These are phyloP conservation scores for Lichtheimia hyalospora DNA, from an alignment of 371 early-diverging fungal genomes.

Conservation along the genomic window DNA sequence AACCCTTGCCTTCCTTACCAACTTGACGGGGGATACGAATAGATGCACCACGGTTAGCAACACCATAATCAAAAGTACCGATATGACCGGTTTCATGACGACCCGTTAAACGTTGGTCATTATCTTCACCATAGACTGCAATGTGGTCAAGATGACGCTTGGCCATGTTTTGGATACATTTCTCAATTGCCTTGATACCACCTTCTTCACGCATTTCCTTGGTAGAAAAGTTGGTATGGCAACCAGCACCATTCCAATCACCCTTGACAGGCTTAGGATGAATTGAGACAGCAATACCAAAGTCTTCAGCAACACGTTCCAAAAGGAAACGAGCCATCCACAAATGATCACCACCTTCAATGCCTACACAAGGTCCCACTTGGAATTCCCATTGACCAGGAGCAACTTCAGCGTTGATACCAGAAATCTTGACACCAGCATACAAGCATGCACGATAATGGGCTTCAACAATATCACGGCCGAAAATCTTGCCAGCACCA, in stretches of 20 bases:
- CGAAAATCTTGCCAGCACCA: slow-evolving; percentile 50
- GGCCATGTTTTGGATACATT: slow-evolving; percentile 48
- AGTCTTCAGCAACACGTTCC: slow-evolving; percentile 56
- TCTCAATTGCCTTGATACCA: slow-evolving; percentile 50
- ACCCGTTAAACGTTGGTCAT: slow-evolving; percentile 54
- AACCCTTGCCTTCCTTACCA: slow-evolving; percentile 50
- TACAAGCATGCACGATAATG: slow-evolving; percentile 61
- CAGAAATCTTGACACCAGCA: slow-evolving; percentile 50
- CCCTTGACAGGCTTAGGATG: slow-evolving; percentile 57
- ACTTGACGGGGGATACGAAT: slow-evolving; percentile 57
- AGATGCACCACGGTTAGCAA: slow-evolving; percentile 55
- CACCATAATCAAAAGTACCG: slow-evolving; percentile 46
- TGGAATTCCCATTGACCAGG: slow-evolving; percentile 57
- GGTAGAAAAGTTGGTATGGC: slow-evolving; percentile 54
- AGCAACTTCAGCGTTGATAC: slow-evolving; percentile 39
- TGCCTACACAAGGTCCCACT: slow-evolving; percentile 56
- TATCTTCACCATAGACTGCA: slow-evolving; percentile 57
- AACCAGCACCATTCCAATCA: slow-evolving; percentile 58
- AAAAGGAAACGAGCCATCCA: slow-evolving; percentile 52
- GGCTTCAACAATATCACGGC: slow-evolving; percentile 60
- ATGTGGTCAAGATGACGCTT: slow-evolving; percentile 47
- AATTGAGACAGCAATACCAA: slow-evolving; percentile 48
- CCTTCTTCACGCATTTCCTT: slow-evolving; percentile 47
- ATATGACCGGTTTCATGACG: slow-evolving; percentile 57
- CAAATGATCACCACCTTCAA: slow-evolving; percentile 45